Base-by-base conservation (phyloP, 805 yeast genomes). In the Candida ovalis region DNA sequence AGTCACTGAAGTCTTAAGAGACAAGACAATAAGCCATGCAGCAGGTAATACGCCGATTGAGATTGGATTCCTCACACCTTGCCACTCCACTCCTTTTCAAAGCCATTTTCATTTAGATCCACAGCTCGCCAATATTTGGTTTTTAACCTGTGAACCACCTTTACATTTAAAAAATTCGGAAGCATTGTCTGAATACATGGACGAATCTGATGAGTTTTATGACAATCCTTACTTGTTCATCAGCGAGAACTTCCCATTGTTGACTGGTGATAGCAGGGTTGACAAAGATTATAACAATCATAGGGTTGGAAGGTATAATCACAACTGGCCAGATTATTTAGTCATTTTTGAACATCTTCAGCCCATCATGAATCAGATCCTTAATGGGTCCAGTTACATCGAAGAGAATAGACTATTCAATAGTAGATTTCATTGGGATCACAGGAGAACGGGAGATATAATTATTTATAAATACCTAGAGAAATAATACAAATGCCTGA, bases 1-100 rank as follows among this genome's bases (percentile, higher is more conserved):
- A 35, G 84, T 90, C 0, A 74, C 86, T 12, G 66, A 77, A 13
- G 73, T 71, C 42, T 58, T 91, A 21, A 73, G 82, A 37, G 51
- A 59, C 5, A 44, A 53, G 12, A 53, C 62, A 3, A 40, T 56
- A 5, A 21, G n/a, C n/a, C n/a, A 45, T 4, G 47, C 46, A 15
- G 22, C 33, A 10, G 62, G 71, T 30, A 58, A 67, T 3, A 56
- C 61, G 3, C 73, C 79, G 9, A 52, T 66, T 8, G 74, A 86
- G 1, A 68, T 91, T 25, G 96, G 97, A 0, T 88, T 94, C 56
- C 65, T 94, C 15, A 89, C 91, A 61, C 99, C 99, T 0, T 94
- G 99, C 59, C 99, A 94, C 65, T 91, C 98, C 0, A 92, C 97
- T 0, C 99, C 99, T 2, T 87, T 94, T 82, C 96, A 89, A 61